Conservation (phyloP, 169 alveolate genomes). For the Ophryocystis elektroscirrha region DNA sequence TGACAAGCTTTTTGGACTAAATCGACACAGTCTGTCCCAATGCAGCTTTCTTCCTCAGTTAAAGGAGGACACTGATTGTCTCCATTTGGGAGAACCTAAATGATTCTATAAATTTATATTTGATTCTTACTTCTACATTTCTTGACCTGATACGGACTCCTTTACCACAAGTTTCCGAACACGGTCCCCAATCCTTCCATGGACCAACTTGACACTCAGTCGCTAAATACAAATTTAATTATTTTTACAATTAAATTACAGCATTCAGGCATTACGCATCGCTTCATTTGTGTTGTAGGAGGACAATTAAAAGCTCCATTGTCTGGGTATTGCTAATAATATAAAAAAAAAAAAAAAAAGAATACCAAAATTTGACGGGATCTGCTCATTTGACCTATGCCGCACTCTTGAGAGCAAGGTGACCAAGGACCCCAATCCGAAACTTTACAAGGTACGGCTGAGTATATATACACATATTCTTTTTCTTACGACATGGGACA, state of each 20-base stretch:
- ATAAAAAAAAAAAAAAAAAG: background rate
- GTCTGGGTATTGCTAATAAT: background rate
- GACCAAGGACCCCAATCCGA: slow-evolving; percentile 16
- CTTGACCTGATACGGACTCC: slow-evolving; percentile 17
- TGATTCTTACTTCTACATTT: too few species aligned
- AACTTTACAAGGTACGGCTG: slow-evolving; percentile 12
- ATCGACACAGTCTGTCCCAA: slow-evolving; percentile 9
- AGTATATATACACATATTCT: too few species aligned
- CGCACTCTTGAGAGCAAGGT: slow-evolving; percentile 8
- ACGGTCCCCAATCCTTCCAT: slow-evolving; percentile 5
- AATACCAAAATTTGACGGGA: background rate
- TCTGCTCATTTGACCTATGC: slow-evolving; percentile 8
- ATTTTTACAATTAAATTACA: too few species aligned
- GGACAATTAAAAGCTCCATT: background rate
- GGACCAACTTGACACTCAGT: background rate
- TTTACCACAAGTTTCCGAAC: slow-evolving; percentile 3
- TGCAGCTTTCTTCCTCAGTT: slow-evolving; percentile 9
- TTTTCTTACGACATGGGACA: slow-evolving; percentile 20
- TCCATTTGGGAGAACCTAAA: slow-evolving; percentile 20
- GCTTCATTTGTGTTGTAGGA: background rate
- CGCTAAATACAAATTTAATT: background rate
- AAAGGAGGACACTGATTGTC: slow-evolving; percentile 20
- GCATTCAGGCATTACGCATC: background rate
- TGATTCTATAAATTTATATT: slow-evolving; percentile 19
- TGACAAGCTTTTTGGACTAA: slow-evolving; percentile 22